Base-by-base conservation (phyloP, 164 flowering plant genomes). In the Chloranthus sessilifolius region DNA sequence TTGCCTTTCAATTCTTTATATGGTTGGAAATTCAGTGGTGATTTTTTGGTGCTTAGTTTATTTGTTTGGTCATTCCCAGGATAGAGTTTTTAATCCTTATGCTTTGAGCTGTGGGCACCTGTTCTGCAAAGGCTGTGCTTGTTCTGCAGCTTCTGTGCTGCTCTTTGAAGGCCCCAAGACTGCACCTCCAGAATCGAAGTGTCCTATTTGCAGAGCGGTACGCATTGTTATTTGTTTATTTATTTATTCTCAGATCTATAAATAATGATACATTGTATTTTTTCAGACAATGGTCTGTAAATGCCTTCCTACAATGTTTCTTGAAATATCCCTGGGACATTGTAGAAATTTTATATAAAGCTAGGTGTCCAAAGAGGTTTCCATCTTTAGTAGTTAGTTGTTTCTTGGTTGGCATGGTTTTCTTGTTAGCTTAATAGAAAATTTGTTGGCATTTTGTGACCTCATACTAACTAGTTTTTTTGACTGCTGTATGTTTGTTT, bases 131-230 rank as follows among this genome's bases (percentile, higher is more conserved):
- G 50, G 62, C 3, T 86, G 97, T 68, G 81, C 77, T 52, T 89
- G 97, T 68, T 74, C 88, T 12, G 79, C 95, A 47, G 90, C 95
- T 55, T 77, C 84, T 53, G 83, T 86, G 51, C 53, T 73, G 71
- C 63, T 82, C 1, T 76, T 82, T 42, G 59, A 86, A 64, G 94
- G 94, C 36, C 80, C 68, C 16, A 82, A 83, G 63, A 43, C 79
- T 45, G 90, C 95, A 43, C 55, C 62, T 41, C 59, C 65, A 1
- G 71, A 74, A 47, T 60, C 81, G 5, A 89, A 76, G 61, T 89
- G 97, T 57, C 90, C 97, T 5, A 52, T 84, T 29, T 89, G 97
- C 64, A 74, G 97, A 74, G 90, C 77, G 82, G 97, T 84, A 55
- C 26, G 68, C 47, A 28, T 41, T 59, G 21, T 1, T 21, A 8